Evolutionary conservation across 2,329 filamentous ascomycete species (phyloP), one percentile per base, ranked within the genome.

Genomic region (Alternaria panax): DNA sequence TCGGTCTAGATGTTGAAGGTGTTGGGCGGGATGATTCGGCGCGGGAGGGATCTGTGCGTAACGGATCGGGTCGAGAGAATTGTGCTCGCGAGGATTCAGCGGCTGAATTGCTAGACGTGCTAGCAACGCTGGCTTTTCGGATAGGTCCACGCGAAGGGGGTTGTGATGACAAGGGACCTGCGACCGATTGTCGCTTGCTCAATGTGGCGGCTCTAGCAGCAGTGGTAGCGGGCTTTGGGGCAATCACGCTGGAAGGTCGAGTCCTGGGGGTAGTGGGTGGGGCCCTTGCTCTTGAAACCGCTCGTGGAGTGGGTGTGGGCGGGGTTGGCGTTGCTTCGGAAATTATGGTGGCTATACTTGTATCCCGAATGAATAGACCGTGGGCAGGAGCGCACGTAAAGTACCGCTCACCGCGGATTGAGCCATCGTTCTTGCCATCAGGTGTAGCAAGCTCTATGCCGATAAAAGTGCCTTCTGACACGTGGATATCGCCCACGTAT

Each of bases 401-500:
- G 76, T 98, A 98, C 20, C 92, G 85, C 74, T 92, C 87, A 62
- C 92, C 93, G 77, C 94, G 87, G 46, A 98, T 92, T 55, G 91
- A 90, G 65, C 94, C 94, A 84, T 98, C 92, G 71, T 98, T 98
- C 82, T 98, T 98, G 30, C 95, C 94, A 20, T 86, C 87, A 53
- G 89, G 83, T 46, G 92, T 90, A 52, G 92, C 88, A 57, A 98
- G 86, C 81, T 97, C 93, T 60, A 98, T 87, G 65, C 94, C 94
- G 59, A 97, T 84, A 92, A 93, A 98, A 62, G 91, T 88, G 63
- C 93, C 94, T 6, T 85, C 82, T 58, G 92, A 63, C 97, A 98
- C 97, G 69, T 86, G 82, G 36, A 94, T 92, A 55, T 85, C 82
- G 71, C 95, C 95, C 61, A 92, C 62, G 79, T 92, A 99, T 70